Evolutionary conservation across 345 rosid genomes (phyloP).

Genomic region (Cardamine resedifolia): DNA sequence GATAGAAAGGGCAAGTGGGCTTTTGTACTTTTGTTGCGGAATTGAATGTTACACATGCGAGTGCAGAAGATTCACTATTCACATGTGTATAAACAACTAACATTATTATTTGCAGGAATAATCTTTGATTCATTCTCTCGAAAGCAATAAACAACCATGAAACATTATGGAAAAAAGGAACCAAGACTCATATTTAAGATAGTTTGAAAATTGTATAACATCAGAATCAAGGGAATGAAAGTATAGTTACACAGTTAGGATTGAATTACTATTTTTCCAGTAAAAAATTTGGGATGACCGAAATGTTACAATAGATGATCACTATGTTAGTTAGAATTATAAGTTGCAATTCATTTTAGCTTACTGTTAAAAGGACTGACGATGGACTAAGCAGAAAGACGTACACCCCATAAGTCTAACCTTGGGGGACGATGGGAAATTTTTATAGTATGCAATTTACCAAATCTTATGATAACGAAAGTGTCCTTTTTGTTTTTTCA

Average conservation of each 20-base stretch:
- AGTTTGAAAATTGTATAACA: background rate
- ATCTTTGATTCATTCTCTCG: conserved; percentile 14
- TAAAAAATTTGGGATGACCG: background rate
- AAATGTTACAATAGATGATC: background rate
- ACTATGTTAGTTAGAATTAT: background rate
- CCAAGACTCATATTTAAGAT: conserved; percentile 2
- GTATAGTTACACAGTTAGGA: background rate
- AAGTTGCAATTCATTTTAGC: too few species aligned
- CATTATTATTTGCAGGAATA: conserved; percentile 19
- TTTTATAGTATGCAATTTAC: background rate
- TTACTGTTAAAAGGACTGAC: too few species aligned
- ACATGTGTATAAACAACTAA: background rate
- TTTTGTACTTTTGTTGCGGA: conserved; percentile 29
- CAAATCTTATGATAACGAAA: background rate
- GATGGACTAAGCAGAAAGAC: background rate
- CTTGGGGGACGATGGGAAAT: background rate
- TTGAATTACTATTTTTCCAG: background rate
- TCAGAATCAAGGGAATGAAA: background rate
- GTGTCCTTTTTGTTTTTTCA: background rate
- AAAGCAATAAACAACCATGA: conserved; percentile 10
- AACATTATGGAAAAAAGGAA: background rate
- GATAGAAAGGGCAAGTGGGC: conserved; percentile 33
- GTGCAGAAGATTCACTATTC: conserved; percentile 32
- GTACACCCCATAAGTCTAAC: background rate
- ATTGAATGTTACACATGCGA: conserved; percentile 36